Percentiles rank a stretch among this genome's conserved stretches.
These are phyloP conservation scores for Houttuynia cordata DNA, from an alignment of 164 flowering plant genomes.

Conservation along the genomic window DNA sequence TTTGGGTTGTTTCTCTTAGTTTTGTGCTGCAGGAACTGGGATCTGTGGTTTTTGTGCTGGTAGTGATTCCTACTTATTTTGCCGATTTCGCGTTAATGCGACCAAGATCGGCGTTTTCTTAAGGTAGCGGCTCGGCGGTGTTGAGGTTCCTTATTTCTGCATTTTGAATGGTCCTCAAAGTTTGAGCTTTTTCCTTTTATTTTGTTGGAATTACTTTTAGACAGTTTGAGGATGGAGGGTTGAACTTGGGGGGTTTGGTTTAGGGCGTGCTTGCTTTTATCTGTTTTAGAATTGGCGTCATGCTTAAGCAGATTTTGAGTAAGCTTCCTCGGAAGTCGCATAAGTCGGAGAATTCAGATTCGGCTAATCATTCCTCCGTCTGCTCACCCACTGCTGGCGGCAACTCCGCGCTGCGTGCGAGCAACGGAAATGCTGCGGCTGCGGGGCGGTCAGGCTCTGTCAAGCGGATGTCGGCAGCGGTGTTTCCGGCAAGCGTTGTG, in stretches of 20 bases:
- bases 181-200: background rate
- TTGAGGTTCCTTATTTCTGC: too few species aligned
- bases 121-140: too few species aligned
- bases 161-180: too few species aligned
- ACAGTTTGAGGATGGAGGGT: background rate
- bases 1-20: too few species aligned
- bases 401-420: slow-evolving; percentile 18
- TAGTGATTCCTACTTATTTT: too few species aligned
- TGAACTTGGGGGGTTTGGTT: too few species aligned
- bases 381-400: slow-evolving; percentile 6
- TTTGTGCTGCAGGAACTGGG: too few species aligned
- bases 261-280: too few species aligned
- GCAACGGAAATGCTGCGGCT: slow-evolving; percentile 12
- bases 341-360: slow-evolving; percentile 37
- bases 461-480: slow-evolving; percentile 68
- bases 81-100: too few species aligned
- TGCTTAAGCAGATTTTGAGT: slow-evolving; percentile 70
- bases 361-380: slow-evolving; percentile 12
- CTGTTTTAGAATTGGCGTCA: slow-evolving; percentile 19
- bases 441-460: slow-evolving; percentile 18
- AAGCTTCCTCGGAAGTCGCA: slow-evolving; percentile 52
- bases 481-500: slow-evolving; percentile 69
- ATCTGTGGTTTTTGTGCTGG: too few species aligned
- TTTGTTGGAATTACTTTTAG: background rate
- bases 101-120: too few species aligned